phyloP scores from a whole-genome alignment of 2,329 filamentous ascomycete species.

The Hypoxylon rubiginosum region DNA sequence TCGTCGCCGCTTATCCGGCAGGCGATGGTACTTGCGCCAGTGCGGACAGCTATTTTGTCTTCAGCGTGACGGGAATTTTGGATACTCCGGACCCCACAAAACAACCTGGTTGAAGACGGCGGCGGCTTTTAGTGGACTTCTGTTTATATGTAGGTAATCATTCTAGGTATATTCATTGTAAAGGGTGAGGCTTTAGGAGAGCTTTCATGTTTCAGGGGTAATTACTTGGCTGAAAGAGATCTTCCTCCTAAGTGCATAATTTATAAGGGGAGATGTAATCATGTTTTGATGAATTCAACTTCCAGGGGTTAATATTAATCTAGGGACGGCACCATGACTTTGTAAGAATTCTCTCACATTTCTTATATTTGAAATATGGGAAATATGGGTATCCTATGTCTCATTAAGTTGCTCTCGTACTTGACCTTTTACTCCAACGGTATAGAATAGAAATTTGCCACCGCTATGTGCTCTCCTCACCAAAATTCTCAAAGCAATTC shows the following conservation, averaged over 20 bases:
- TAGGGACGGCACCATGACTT: background rate
- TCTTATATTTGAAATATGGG: conserved; percentile 11
- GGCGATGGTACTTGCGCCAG: background rate
- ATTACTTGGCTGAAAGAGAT: no score
- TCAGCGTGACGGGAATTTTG: background rate
- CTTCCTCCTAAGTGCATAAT: no score
- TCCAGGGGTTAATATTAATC: background rate
- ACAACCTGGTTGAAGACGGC: no score
- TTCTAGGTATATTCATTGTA: no score
- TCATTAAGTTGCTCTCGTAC: conserved; percentile 18
- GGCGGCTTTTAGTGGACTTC: no score
- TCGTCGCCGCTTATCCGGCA: background rate
- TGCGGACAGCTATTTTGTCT: background rate
- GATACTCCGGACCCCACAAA: background rate
- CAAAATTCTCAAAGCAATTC: conserved; percentile 1
- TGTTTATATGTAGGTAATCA: no score
- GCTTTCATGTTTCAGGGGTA: no score
- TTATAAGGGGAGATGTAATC: no score
- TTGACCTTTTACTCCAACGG: conserved; percentile 14
- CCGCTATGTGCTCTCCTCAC: background rate
- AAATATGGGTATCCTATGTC: conserved; percentile 39
- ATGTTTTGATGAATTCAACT: no score
- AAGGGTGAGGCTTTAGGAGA: no score
- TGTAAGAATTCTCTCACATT: background rate
- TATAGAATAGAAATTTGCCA: conserved; percentile 2